phyloP scores from a whole-genome alignment of 306 rosid genomes.

The Lagenaria siceraria region DNA sequence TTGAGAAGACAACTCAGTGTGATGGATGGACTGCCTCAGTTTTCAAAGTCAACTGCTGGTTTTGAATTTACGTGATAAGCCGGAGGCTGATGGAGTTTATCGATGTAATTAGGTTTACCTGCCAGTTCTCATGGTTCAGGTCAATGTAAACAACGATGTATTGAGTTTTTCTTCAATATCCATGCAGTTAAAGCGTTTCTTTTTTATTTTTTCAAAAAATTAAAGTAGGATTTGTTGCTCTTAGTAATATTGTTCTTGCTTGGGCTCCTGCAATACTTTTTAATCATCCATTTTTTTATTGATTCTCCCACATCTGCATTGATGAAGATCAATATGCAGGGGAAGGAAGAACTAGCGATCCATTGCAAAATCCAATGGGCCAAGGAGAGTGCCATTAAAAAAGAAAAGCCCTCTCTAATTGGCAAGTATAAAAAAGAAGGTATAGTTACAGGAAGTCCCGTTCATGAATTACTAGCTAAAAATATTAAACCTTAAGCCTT shows the following conservation, averaged over 20 bases:
- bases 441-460: background rate
- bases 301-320: background rate
- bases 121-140: background rate
- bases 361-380: background rate
- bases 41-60: constrained; percentile 55
- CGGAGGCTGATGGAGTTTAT: background rate
- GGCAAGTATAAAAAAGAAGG: background rate
- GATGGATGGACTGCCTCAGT: constrained; percentile 70
- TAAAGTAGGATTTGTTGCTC: background rate
- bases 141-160: background rate
- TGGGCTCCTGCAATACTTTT: background rate
- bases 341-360: background rate
- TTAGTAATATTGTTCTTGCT: background rate
- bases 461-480: background rate
- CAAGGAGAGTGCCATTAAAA: background rate
- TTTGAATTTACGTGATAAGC: constrained; percentile 25
- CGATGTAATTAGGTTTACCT: background rate
- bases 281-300: background rate
- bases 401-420: background rate
- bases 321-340: background rate
- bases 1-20: constrained; percentile 69
- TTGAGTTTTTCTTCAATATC: background rate
- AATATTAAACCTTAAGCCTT: background rate
- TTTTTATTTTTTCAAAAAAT: no score
- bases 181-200: background rate